A percentile compares a stretch with the other conserved stretches of the same genome.
Conservation (phyloP, 768 basidiomycete genomes). For the Pleurotus citrinopileatus region DNA sequence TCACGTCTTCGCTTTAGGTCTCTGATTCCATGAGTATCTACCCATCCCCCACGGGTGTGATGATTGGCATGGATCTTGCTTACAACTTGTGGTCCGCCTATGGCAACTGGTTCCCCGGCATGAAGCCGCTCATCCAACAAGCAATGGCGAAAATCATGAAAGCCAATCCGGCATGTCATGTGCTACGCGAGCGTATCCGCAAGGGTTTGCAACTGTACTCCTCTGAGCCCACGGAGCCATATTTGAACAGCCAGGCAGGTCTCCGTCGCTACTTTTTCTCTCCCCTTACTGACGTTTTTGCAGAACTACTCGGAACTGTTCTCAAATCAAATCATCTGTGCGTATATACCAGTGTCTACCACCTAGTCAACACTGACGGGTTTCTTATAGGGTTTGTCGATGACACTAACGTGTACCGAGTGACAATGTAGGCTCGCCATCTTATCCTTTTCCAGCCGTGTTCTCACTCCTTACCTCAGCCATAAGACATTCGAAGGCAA, state of each 20-base stretch:
- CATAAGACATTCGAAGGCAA: conserved; percentile 99
- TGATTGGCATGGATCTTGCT: conserved; percentile 98
- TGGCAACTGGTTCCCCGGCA: conserved; percentile 98
- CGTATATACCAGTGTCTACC: conserved; percentile 17
- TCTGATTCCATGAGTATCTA: conserved; percentile 99
- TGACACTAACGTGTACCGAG: conserved; percentile 99
- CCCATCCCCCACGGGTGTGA: conserved; percentile 96
- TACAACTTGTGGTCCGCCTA: conserved; percentile 99
- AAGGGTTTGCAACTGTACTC: conserved; percentile 98
- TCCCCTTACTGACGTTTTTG: conserved; percentile 6
- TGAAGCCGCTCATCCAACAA: conserved; percentile 97
- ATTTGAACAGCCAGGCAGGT: conserved; percentile 87
- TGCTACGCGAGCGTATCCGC: conserved; percentile 96
- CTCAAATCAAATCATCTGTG: conserved; percentile 97
- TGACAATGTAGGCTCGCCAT: conserved; percentile 67
- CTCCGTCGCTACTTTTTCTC: background rate
- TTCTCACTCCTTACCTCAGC: conserved; percentile 30
- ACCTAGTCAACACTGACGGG: conserved; percentile 3
- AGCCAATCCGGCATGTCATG: conserved; percentile 97
- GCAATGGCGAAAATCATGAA: conserved; percentile 99
- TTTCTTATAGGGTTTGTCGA: conserved; percentile 85
- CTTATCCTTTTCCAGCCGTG: background rate
- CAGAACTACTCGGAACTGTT: conserved; percentile 93
- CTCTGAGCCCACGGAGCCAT: conserved; percentile 98
- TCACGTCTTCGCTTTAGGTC: conserved; percentile 47